phyloP scores from a whole-genome alignment of 2,329 filamentous ascomycete species.

The Anisogramma anomala region DNA sequence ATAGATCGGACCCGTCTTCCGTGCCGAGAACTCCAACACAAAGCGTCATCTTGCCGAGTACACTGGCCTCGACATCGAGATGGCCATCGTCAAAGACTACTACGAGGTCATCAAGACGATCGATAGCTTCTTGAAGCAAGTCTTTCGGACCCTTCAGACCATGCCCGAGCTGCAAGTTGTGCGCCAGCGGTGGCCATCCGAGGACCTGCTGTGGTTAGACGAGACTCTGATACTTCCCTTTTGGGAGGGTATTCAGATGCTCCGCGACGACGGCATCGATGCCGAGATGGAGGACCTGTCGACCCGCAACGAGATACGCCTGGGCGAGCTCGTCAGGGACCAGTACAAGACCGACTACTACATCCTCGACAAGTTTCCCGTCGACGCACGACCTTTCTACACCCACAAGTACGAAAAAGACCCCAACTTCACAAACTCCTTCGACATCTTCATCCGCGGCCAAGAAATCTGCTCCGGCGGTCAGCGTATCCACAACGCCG shows the following conservation, averaged over 20 bases:
- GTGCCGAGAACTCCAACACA: constrained; percentile 91
- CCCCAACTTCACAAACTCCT: constrained; percentile 70
- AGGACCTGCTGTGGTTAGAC: constrained; percentile 78
- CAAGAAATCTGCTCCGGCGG: constrained; percentile 89
- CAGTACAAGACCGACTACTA: constrained; percentile 87
- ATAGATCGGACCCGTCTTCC: constrained; percentile 70
- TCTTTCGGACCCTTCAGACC: constrained; percentile 53
- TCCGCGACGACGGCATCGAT: constrained; percentile 67
- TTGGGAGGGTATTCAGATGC: constrained; percentile 64
- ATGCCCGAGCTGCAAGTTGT: constrained; percentile 64
- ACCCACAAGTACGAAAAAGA: constrained; percentile 73
- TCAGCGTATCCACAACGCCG: constrained; percentile 78
- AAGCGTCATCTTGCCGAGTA: constrained; percentile 92
- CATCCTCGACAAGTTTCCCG: constrained; percentile 86
- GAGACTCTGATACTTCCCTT: constrained; percentile 76
- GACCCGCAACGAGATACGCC: constrained; percentile 75
- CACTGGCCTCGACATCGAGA: constrained; percentile 84
- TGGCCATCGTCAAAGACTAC: constrained; percentile 82
- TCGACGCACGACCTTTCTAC: constrained; percentile 77
- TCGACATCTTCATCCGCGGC: constrained; percentile 87
- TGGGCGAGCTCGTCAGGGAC: constrained; percentile 74
- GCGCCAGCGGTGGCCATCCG: constrained; percentile 74
- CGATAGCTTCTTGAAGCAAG: constrained; percentile 61
- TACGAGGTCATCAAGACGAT: constrained; percentile 73
- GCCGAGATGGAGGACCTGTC: constrained; percentile 67